Conservation (phyloP, 352 stramenopile species). For the Plasmopara muralis region DNA sequence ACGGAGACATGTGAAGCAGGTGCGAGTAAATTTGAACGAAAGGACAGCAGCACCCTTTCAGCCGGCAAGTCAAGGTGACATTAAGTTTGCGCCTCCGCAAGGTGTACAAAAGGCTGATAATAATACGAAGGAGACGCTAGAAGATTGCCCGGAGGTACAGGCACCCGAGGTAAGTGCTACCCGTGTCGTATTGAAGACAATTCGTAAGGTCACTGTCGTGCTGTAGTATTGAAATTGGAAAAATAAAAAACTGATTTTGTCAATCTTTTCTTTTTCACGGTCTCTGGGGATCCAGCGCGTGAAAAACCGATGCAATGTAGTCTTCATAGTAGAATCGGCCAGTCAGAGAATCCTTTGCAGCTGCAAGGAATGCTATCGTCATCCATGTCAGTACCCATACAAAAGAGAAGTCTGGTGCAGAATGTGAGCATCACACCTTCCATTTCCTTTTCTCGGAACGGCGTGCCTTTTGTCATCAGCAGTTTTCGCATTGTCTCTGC, state of each 20-base stretch:
- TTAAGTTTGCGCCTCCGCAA: background rate
- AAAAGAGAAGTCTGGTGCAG: no score
- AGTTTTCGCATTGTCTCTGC: slow-evolving; percentile 84
- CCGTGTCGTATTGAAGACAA: slow-evolving; percentile 18
- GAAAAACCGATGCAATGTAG: no score
- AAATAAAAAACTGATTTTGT: background rate
- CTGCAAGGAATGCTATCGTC: no score
- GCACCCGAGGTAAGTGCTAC: slow-evolving; percentile 6
- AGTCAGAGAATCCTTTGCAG: no score
- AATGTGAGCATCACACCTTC: slow-evolving; percentile 34
- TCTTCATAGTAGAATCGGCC: no score
- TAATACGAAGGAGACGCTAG: background rate
- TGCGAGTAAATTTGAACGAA: slow-evolving; percentile 38
- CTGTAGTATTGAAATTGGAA: slow-evolving; percentile 15
- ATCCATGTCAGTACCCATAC: no score
- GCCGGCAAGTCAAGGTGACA: background rate
- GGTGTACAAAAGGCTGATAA: background rate
- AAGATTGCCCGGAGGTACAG: slow-evolving; percentile 1
- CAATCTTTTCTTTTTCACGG: background rate
- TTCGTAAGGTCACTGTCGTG: slow-evolving; percentile 37
- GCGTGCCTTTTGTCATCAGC: slow-evolving; percentile 83
- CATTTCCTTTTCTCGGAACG: slow-evolving; percentile 89
- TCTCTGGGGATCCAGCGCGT: background rate
- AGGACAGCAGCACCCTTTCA: slow-evolving; percentile 11
- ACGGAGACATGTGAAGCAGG: slow-evolving; percentile 36